Conservation (phyloP, 108 stramenopile genomes). For the Cyclostephanos tholiformis region DNA sequence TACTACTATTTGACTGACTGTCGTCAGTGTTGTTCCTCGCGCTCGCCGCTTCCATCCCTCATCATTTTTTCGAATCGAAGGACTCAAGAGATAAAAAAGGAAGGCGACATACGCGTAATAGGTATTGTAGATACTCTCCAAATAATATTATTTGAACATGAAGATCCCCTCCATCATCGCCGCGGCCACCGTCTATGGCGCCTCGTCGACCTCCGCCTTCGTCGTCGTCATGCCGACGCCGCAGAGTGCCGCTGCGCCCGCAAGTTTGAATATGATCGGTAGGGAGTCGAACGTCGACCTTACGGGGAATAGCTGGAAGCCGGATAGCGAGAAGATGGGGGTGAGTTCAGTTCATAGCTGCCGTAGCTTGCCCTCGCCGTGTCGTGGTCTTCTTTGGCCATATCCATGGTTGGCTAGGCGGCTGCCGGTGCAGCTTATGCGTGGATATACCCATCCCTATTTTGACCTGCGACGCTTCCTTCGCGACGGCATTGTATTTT, state of each 20-base stretch:
- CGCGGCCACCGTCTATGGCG: neutral
- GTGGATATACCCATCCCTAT: no score
- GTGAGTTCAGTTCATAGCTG: constrained; percentile 9
- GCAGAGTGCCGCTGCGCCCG: neutral
- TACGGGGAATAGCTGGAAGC: constrained; percentile 76
- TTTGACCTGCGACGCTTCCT: neutral
- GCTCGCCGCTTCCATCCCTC: no score
- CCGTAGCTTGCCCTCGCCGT: neutral
- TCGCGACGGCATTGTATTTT: neutral
- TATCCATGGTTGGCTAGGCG: no score
- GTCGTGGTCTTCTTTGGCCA: no score
- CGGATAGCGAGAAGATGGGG: constrained; percentile 80
- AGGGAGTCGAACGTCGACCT: constrained; percentile 49
- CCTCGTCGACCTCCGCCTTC: neutral
- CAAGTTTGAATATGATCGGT: constrained; percentile 6
- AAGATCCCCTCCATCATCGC: neutral
- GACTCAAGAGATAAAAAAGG: no score
- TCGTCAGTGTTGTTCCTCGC: no score
- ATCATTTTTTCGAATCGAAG: no score
- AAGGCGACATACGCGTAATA: no score
- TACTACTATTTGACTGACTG: no score
- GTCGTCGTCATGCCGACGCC: neutral
- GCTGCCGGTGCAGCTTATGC: no score
- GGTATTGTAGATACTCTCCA: no score
- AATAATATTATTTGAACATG: neutral